Base-by-base conservation (phyloP, 495 filamentous ascomycete genomes). In the Parachaetomium inaequale region DNA sequence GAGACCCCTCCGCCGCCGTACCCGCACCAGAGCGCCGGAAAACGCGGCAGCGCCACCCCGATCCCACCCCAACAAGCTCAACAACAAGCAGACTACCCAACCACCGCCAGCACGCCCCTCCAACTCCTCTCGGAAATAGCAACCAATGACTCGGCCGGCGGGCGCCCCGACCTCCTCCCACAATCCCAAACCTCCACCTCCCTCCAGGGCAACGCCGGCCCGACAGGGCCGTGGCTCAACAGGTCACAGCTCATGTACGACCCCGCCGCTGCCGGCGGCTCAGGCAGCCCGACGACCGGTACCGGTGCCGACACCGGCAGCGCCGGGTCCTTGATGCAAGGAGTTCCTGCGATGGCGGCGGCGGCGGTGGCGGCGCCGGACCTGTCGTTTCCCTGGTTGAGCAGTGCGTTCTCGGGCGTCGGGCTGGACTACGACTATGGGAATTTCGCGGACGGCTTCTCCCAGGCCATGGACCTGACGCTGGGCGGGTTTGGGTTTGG, bases 71-170 rank as follows among this genome's bases (percentile, higher is more conserved):
- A 50, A 19, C 52, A n/a, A 10, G 5, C 23, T 3, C 67, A 55
- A n/a, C 67, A 61, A 21, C 65, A 68, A 11, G n/a, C n/a, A n/a
- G 59, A 59, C 57, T 74, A 68, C 43, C 61, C 65, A 17, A 66
- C 69, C 51, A 69, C 73, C 3, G 74, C 75, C 19, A 82, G 81
- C 63, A 85, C 83, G 0, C 84, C 83, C 0, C 76, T 89, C 15
- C 85, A 88, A 56, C 69, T 91, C 8, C 78, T 91, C 17, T 88
- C 86, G 58, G 87, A 88, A 68, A 81, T 89, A 38, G 87, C 87
- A 29, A 85, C 84, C 61, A 81, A 81, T 15, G 79, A 87, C 43
- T 74, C 75, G n/a, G 70, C 68, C 21, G 25, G 10, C 45, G n/a
- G 42, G n/a, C n/a, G n/a, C 12, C 21, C 64, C 7, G 64, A 62